Evolutionary conservation across 2,329 filamentous ascomycete species (phyloP).

Genomic region (Tetracladium maxilliforme): DNA sequence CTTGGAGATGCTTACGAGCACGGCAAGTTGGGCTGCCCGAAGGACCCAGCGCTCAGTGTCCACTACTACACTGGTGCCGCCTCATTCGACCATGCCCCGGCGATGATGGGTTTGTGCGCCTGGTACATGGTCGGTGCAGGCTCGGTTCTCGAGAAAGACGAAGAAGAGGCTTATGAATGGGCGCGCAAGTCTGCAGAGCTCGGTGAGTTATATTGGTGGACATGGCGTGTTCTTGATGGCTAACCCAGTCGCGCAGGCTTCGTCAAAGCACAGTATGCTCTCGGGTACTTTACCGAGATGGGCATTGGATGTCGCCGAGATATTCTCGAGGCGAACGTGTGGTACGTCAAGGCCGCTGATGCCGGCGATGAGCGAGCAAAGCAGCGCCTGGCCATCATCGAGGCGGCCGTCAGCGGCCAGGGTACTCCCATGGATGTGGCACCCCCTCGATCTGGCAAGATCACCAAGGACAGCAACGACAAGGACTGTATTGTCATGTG

Average conservation of each 20-base stretch:
- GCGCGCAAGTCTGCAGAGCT: conserved; percentile 72
- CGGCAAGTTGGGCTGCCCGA: conserved; percentile 72
- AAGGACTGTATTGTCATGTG: conserved; percentile 10
- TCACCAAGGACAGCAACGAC: conserved; percentile 9
- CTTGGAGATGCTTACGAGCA: conserved; percentile 97
- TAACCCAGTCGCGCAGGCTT: too few species aligned
- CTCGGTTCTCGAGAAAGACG: conserved; percentile 84
- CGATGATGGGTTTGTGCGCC: conserved; percentile 97
- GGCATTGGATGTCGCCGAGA: conserved; percentile 91
- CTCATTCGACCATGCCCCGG: conserved; percentile 65
- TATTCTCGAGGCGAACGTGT: conserved; percentile 91
- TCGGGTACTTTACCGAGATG: conserved; percentile 97
- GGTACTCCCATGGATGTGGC: conserved; percentile 15
- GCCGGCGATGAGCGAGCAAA: conserved; percentile 82
- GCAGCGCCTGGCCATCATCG: conserved; percentile 73
- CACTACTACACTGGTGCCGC: conserved; percentile 96
- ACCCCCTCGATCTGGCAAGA: conserved; percentile 9
- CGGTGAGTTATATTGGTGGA: conserved; percentile 57
- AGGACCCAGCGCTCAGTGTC: conserved; percentile 82
- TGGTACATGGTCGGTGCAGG: conserved; percentile 97
- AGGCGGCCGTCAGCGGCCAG: conserved; percentile 52
- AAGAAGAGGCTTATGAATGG: conserved; percentile 95
- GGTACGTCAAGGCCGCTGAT: conserved; percentile 94
- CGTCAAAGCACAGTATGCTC: conserved; percentile 72
- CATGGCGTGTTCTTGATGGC: too few species aligned